phyloP scores from a whole-genome alignment of 2,329 filamentous ascomycete genomes.

The Fusarium floridanum region DNA sequence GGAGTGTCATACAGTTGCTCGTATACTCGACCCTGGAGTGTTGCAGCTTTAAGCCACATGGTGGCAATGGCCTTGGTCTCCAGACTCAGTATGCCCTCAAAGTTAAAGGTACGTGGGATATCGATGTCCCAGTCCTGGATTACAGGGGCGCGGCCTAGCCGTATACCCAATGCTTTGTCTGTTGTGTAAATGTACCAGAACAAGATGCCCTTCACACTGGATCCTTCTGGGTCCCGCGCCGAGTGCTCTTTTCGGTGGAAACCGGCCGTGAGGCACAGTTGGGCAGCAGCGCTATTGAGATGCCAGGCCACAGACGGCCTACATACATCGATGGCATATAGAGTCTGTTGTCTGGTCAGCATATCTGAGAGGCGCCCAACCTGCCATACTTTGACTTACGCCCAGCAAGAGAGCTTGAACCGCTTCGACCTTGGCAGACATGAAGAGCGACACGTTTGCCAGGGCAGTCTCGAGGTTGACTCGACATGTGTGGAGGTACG shows the following conservation, averaged over 20 bases:
- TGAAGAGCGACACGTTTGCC: slow-evolving; percentile 66
- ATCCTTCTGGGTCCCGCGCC: slow-evolving; percentile 49
- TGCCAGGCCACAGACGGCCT: slow-evolving; percentile 75
- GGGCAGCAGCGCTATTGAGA: slow-evolving; percentile 69
- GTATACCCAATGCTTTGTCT: slow-evolving; percentile 69
- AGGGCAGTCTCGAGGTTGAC: slow-evolving; percentile 65
- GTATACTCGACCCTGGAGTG: slow-evolving; percentile 71
- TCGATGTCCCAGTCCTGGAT: slow-evolving; percentile 73
- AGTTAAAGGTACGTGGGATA: slow-evolving; percentile 58
- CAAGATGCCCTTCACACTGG: slow-evolving; percentile 56
- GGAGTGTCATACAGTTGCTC: slow-evolving; percentile 56
- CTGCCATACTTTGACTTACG: slow-evolving; percentile 54
- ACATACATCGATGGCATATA: slow-evolving; percentile 73
- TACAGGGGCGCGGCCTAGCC: slow-evolving; percentile 68
- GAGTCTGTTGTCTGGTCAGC: slow-evolving; percentile 56
- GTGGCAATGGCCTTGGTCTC: slow-evolving; percentile 57
- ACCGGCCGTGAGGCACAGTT: slow-evolving; percentile 72
- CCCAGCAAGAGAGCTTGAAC: slow-evolving; percentile 71
- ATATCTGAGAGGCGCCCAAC: background rate
- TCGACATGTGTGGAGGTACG: slow-evolving; percentile 57
- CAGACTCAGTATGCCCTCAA: slow-evolving; percentile 55
- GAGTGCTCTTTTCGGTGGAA: slow-evolving; percentile 63
- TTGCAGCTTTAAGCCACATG: slow-evolving; percentile 68
- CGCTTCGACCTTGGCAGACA: slow-evolving; percentile 66
- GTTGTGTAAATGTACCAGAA: slow-evolving; percentile 68